Evolutionary conservation across 2,329 filamentous ascomycete species (phyloP), one percentile per base, ranked within the genome.

Genomic region (Bisporella sp.): DNA sequence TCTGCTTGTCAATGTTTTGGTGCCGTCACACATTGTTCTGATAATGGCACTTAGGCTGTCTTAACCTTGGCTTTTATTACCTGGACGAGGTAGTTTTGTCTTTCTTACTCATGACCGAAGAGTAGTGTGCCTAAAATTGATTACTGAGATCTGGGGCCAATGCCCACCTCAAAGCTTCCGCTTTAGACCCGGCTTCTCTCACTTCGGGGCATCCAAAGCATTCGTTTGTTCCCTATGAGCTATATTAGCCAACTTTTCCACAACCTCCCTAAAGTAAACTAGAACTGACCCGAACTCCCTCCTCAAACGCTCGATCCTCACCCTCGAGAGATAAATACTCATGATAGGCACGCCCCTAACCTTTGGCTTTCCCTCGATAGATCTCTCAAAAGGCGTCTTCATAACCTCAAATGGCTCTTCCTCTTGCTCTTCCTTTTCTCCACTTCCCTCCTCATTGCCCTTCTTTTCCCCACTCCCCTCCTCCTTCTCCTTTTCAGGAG

Each of bases 321-420:
- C 66, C 30, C 69, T 65, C 0, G 81, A 79, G 12, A 88, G 63
- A 56, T 84, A 82, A 28, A 85, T 68, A 54, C 76, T 79, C 72
- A 88, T 69, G 40, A 79, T 73, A 12, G 77, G 77, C 47, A 75
- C 66, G 28, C 66, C 71, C 53, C 71, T 70, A 54, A 71, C 64
- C 28, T 71, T 69, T n/a, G 68, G 66, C 40, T 61, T 70, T 31
- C 74, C 73, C 57, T 74, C 64, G 21, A 78, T 67, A 5, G 78
- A 77, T 55, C 73, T 70, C 62, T 79, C 74, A 54, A 83, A 77
- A 2, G 76, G 72, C n/a, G 70, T 76, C 52, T 74, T 71, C 71
- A 79, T 78, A 8, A 71, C 65, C 64, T 84, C 80, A 56, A 84
- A 85, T 28, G 71, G 73, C 42, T 73, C 71, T 3, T 68, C 67